Percentiles rank a stretch among this genome's conserved stretches.
These are phyloP conservation scores for Hortaea werneckii DNA, from an alignment of 2,329 filamentous ascomycete genomes.

Conservation along the genomic window DNA sequence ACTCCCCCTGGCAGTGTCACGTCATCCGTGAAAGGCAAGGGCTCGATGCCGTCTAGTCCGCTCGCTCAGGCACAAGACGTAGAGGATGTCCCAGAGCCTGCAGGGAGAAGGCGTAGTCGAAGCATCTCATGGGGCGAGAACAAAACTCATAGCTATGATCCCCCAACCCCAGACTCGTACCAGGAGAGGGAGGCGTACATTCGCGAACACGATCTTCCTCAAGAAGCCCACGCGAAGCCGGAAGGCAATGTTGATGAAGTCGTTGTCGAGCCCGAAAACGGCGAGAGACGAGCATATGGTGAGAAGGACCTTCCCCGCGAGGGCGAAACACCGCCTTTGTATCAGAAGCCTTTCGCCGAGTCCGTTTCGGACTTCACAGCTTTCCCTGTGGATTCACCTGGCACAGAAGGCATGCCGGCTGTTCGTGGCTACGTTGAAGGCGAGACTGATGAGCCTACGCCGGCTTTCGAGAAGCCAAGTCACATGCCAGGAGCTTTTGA, in stretches of 20 bases:
- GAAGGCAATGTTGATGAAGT: constrained; percentile 24
- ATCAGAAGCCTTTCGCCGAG: constrained; percentile 32
- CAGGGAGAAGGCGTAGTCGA: constrained; percentile 13
- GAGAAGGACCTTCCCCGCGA: constrained; percentile 13
- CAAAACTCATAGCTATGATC: constrained; percentile 37
- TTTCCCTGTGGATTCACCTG: constrained; percentile 20
- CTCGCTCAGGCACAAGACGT: constrained; percentile 8
- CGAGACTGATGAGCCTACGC: constrained; percentile 47
- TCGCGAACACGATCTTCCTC: constrained; percentile 6
- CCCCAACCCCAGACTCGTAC: constrained; percentile 34
- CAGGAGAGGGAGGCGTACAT: constrained; percentile 20
- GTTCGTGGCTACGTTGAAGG: constrained; percentile 31
- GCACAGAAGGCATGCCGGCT: constrained; percentile 22
- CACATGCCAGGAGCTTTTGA: constrained; percentile 55
- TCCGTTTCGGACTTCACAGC: constrained; percentile 30
- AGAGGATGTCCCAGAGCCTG: constrained; percentile 6
- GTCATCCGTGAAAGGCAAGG: constrained; percentile 26
- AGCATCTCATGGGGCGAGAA: constrained; percentile 40
- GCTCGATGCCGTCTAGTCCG: constrained; percentile 27
- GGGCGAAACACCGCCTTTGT: constrained; percentile 4
- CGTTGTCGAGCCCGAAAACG: constrained; percentile 27
- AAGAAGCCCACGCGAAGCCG: background rate
- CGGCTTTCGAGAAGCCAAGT: constrained; percentile 35
- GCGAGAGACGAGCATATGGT: constrained; percentile 21
- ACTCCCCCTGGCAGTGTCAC: constrained; percentile 38